A percentile compares a stretch with the other conserved stretches of the same genome.
Conservation (phyloP, 2,329 filamentous ascomycete genomes). For the Aspergillus fischeri region DNA sequence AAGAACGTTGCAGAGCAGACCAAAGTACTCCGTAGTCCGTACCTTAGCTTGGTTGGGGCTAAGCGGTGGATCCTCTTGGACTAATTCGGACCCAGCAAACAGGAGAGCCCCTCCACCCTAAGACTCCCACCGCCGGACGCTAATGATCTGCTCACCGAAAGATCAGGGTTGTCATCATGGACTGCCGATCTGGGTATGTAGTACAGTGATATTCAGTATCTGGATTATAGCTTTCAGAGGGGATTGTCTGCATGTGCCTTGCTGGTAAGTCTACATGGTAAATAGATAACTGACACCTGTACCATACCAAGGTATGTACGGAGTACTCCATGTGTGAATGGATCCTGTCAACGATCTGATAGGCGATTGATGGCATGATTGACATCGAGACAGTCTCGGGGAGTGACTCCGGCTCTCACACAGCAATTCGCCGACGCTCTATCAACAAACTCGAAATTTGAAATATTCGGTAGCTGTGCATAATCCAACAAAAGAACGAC, state of each 20-base stretch:
- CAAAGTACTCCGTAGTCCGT: background rate
- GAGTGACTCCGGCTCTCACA: background rate
- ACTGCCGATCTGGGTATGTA: background rate
- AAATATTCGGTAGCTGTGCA: background rate
- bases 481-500: conserved; percentile 6
- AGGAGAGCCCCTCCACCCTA: background rate
- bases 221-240: background rate
- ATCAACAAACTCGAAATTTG: background rate
- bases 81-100: background rate
- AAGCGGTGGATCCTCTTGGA: background rate
- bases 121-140: background rate
- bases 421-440: background rate
- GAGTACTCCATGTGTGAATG: background rate
- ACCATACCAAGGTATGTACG: too few species aligned
- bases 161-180: background rate
- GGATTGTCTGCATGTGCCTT: background rate
- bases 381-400: background rate
- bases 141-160: background rate
- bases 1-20: background rate
- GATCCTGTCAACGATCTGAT: background rate
- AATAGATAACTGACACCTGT: too few species aligned
- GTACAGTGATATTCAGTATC: too few species aligned
- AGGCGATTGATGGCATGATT: background rate
- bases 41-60: background rate
- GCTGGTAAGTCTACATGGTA: background rate